Percentiles rank a stretch among this genome's conserved stretches.
phyloP scores from a whole-genome alignment of 192 early-diverging fungal genomes.

The Mortierella claussenii region DNA sequence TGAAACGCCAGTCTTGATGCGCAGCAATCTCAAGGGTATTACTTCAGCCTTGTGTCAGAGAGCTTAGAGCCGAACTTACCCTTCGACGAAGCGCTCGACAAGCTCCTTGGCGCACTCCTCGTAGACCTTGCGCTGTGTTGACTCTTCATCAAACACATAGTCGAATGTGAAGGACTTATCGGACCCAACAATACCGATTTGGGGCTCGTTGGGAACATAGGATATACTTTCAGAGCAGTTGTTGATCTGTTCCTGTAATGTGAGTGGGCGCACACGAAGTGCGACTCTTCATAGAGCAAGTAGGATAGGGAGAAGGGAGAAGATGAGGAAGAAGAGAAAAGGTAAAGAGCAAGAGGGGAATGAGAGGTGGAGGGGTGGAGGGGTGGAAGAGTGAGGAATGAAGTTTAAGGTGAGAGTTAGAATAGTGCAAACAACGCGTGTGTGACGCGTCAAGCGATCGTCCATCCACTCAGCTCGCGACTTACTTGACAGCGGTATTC shows the following conservation, averaged over 20 bases:
- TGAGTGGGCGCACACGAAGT: constrained; percentile 82
- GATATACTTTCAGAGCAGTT: constrained; percentile 70
- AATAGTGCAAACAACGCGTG: too few species aligned
- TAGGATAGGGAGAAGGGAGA: neutral
- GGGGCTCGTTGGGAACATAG: constrained; percentile 67
- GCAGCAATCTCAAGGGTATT: too few species aligned
- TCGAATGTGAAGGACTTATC: constrained; percentile 78
- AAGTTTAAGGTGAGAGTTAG: too few species aligned
- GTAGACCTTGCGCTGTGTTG: constrained; percentile 69
- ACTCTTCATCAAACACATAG: constrained; percentile 69
- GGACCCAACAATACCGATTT: constrained; percentile 68
- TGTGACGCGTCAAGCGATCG: too few species aligned
- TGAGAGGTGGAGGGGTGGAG: too few species aligned
- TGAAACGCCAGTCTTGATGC: neutral
- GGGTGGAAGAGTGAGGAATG: too few species aligned
- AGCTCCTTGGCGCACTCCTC: constrained; percentile 66
- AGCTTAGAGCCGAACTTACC: constrained; percentile 54
- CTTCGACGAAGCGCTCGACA: constrained; percentile 76
- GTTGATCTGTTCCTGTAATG: constrained; percentile 73
- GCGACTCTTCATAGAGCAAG: constrained; percentile 65
- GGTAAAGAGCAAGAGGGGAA: neutral
- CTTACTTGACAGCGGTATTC: neutral
- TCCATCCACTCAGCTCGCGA: neutral
- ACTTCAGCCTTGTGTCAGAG: neutral
- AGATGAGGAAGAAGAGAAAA: neutral